Percentiles rank a stretch among this genome's conserved stretches.
Conservation (phyloP, 768 basidiomycete genomes). For the Termitomyces sp. region DNA sequence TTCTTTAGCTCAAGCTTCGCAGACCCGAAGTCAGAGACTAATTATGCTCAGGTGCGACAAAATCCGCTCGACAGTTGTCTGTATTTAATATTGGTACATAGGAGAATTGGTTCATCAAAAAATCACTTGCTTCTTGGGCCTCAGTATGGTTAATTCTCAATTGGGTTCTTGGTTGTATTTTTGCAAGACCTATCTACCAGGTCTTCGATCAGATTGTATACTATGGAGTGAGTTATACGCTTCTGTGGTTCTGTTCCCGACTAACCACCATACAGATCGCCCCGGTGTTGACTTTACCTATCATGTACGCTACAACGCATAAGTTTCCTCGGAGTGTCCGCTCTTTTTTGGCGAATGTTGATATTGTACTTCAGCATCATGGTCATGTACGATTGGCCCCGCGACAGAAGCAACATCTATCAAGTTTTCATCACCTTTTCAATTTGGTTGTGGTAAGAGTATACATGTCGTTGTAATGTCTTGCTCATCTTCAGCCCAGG, state of each 20-base stretch:
- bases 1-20: conserved; percentile 63
- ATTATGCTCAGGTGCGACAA: conserved; percentile 36
- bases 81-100: conserved; percentile 21
- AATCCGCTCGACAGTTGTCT: neutral
- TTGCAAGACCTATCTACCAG: conserved; percentile 37
- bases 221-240: conserved; percentile 40
- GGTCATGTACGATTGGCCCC: conserved; percentile 71
- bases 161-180: conserved; percentile 61
- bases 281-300: conserved; percentile 57
- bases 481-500: conserved; percentile 30
- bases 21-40: conserved; percentile 47
- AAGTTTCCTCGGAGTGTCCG: neutral
- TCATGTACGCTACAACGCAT: conserved; percentile 34
- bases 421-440: conserved; percentile 57
- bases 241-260: neutral
- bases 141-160: conserved; percentile 62
- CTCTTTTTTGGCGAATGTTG: neutral
- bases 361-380: conserved; percentile 34
- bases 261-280: conserved; percentile 35
- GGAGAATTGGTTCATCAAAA: conserved; percentile 74
- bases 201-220: conserved; percentile 59
- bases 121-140: conserved; percentile 62
- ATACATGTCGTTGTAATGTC: neutral
- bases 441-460: conserved; percentile 60
- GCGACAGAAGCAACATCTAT: conserved; percentile 54